A percentile compares a stretch with the other conserved stretches of the same genome.
phyloP scores from a whole-genome alignment of 2,329 filamentous ascomycete species.

The Pseudopithomyces chartarum region DNA sequence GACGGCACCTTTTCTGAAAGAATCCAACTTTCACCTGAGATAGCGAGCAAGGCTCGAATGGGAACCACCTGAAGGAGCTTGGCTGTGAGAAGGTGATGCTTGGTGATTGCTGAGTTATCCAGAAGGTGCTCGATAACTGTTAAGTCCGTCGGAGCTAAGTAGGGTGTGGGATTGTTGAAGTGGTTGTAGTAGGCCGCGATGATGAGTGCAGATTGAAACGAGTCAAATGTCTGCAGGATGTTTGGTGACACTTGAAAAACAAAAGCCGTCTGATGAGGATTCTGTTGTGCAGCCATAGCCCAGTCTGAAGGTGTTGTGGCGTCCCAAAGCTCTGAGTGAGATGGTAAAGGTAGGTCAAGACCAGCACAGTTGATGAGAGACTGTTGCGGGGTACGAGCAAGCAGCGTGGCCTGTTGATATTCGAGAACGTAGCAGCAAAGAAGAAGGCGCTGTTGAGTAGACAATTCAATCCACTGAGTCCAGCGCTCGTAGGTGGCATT shows the following conservation, averaged over 20 bases:
- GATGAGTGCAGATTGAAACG: slow-evolving; percentile 46
- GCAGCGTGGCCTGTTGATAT: slow-evolving; percentile 41
- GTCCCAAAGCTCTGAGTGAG: slow-evolving; percentile 45
- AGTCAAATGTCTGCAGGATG: slow-evolving; percentile 21
- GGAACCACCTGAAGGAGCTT: slow-evolving; percentile 47
- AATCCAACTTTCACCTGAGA: slow-evolving; percentile 53
- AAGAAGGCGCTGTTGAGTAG: slow-evolving; percentile 44
- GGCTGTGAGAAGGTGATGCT: slow-evolving; percentile 39
- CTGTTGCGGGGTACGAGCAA: slow-evolving; percentile 29
- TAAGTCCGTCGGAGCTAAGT: slow-evolving; percentile 14
- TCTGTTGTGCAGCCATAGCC: slow-evolving; percentile 26
- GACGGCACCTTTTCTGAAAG: slow-evolving; percentile 49
- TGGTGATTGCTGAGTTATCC: slow-evolving; percentile 25
- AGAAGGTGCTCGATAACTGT: slow-evolving; percentile 31
- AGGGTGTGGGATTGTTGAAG: slow-evolving; percentile 22
- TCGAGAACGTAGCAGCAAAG: slow-evolving; percentile 51
- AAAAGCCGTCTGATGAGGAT: slow-evolving; percentile 23
- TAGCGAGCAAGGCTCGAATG: slow-evolving; percentile 49
- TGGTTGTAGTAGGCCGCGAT: slow-evolving; percentile 40
- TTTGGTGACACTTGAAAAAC: slow-evolving; percentile 30
- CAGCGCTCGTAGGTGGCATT: slow-evolving; percentile 32
- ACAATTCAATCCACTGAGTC: slow-evolving; percentile 39
- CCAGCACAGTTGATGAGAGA: slow-evolving; percentile 25
- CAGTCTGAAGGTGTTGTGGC: slow-evolving; percentile 28
- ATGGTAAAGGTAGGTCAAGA: slow-evolving; percentile 46